Evolutionary conservation across 202 grass and related monocot genomes (phyloP), one percentile per base, ranked within the genome.

Genomic region (Zoysia matrella): DNA sequence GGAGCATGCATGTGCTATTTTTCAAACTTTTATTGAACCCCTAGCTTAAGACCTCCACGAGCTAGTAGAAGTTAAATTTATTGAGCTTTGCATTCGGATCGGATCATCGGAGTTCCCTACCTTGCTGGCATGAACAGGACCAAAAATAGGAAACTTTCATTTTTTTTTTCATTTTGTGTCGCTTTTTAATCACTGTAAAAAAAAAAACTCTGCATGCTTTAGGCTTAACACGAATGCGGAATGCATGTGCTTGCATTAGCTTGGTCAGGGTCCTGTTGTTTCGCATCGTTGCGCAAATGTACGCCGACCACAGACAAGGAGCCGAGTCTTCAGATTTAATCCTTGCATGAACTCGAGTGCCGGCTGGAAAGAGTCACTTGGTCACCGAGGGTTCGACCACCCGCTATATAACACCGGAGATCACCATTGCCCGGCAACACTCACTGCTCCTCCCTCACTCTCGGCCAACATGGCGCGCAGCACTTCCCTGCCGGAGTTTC

Each of bases 321-420:
- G 30, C 30, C 63, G 40, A 5, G 40, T 44, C 40, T 36, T 5
- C 64, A 44, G 41, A 1, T 36, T 36, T 36, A 36, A 36, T 36
- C 30, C 30, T 36, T 36, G 30, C 30, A 36, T 36, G 30, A 36
- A 9, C 6, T 15, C 7, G 47, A 67, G 43, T 45, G 12, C 65
- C 43, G 43, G 2, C n/a, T 47, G 43, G 65, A 67, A 45, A 67
- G 12, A 67, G 65, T 67, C 65, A 67, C 65, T 67, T 67, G 65
- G 65, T 46, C 13, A 65, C 30, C 30, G 65, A 8, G 65, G 8
- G 14, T 67, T 5, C 13, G 65, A n/a, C 2, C 10, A 1, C 13
- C 65, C 65, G 7, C 1, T 67, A 67, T 67, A 67, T 47, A 5
- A n/a, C 7, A 43, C 4, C 11, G 61, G 9, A 30, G 62, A 42